A percentile compares a stretch with the other conserved stretches of the same genome.
Conservation (phyloP, 2,329 filamentous ascomycete species). For the Aspergillus aculeatinus region DNA sequence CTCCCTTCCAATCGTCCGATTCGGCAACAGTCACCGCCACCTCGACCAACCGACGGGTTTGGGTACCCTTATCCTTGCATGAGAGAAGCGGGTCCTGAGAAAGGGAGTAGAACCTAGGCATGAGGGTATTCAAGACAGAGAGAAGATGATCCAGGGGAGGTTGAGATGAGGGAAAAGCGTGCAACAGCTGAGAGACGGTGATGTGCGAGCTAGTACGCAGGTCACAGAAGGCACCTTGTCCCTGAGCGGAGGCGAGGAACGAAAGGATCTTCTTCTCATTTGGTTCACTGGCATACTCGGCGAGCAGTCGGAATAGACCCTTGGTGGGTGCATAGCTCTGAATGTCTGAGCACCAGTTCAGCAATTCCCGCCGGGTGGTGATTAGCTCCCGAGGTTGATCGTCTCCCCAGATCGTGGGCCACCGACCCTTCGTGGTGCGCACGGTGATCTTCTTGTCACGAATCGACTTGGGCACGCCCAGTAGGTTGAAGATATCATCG, state of each 20-base stretch:
- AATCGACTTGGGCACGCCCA: slow-evolving; percentile 76
- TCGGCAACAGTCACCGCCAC: slow-evolving; percentile 97
- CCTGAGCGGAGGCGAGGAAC: slow-evolving; percentile 84
- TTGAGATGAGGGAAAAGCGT: slow-evolving; percentile 87
- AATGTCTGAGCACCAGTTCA: slow-evolving; percentile 93
- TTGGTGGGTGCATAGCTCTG: slow-evolving; percentile 92
- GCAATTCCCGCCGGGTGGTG: slow-evolving; percentile 84
- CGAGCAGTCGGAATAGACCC: slow-evolving; percentile 76
- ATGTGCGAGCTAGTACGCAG: slow-evolving; percentile 86
- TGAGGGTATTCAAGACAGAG: slow-evolving; percentile 77
- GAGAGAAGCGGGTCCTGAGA: slow-evolving; percentile 91
- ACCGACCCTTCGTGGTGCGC: slow-evolving; percentile 76
- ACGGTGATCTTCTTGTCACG: slow-evolving; percentile 81
- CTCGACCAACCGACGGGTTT: slow-evolving; percentile 79
- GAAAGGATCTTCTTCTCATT: slow-evolving; percentile 86
- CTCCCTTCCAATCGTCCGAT: slow-evolving; percentile 71
- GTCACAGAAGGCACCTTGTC: slow-evolving; percentile 90
- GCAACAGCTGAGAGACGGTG: slow-evolving; percentile 78
- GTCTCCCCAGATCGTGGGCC: slow-evolving; percentile 98
- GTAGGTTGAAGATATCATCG: slow-evolving; percentile 77
- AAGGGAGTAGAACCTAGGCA: slow-evolving; percentile 98
- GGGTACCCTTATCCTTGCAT: slow-evolving; percentile 65
- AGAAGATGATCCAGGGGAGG: slow-evolving; percentile 82
- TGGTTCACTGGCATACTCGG: slow-evolving; percentile 75
- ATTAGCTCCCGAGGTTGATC: slow-evolving; percentile 81